Evolutionary conservation across 106 monocot genomes (phyloP).

Genomic region (Allium sativum): DNA sequence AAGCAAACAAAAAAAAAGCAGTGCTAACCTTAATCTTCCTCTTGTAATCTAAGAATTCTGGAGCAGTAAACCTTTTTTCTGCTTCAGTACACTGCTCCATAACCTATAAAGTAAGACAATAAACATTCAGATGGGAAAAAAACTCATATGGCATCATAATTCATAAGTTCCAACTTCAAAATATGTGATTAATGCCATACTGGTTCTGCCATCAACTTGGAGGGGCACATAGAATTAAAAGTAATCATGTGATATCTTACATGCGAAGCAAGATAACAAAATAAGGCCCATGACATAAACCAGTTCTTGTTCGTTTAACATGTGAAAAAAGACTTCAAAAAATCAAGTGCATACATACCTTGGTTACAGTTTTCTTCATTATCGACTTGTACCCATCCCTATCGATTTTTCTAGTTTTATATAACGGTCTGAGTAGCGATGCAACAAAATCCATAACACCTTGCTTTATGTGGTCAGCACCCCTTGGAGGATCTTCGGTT

Average conservation of each 20-base stretch:
- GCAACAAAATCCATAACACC: conserved; percentile 85
- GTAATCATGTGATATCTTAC: neutral
- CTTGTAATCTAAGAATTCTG: conserved; percentile 77
- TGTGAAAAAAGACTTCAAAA: neutral
- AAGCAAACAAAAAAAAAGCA: neutral
- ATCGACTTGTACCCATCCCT: conserved; percentile 85
- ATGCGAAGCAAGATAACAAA: neutral
- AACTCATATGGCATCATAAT: no score
- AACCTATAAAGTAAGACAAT: conserved; percentile 36
- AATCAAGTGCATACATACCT: conserved; percentile 31
- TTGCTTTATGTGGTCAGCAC: conserved; percentile 64
- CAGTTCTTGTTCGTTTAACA: neutral
- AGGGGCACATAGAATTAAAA: neutral
- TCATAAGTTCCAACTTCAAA: no score
- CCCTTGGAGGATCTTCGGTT: conserved; percentile 46
- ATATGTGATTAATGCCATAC: neutral
- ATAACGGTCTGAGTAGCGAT: conserved; percentile 85
- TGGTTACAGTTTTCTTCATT: conserved; percentile 91
- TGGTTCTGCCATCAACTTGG: no score
- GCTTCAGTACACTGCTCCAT: conserved; percentile 74
- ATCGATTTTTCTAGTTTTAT: conserved; percentile 82
- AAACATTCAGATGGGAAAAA: no score
- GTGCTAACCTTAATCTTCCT: conserved; percentile 69
- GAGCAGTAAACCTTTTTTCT: conserved; percentile 58
- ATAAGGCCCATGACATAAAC: neutral